Base-by-base conservation (phyloP, 225 moss, liverwort and hornwort species). In the Bryum argenteum region DNA sequence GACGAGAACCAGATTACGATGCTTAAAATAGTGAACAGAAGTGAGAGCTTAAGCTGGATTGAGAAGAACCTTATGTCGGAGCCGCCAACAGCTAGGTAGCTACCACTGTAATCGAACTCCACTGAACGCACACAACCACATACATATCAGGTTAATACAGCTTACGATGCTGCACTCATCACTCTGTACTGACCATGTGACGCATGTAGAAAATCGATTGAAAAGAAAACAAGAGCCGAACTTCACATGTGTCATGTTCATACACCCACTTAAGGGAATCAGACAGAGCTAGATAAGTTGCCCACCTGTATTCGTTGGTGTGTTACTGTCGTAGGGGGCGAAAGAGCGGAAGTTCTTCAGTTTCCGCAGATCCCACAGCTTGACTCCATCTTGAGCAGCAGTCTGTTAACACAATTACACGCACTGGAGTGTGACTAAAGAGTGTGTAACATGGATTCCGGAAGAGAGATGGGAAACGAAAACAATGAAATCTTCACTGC, bases 91-190 rank as follows among this genome's bases (percentile, higher is more conserved):
- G 98, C 98, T 58, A 98, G 79, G 81, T 94, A 98, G 79, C 91
- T 94, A 45, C 98, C 98, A 78, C 98, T 98, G 79, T 88, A 98
- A 78, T 98, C 94, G 53, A 98, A 98, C 81, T 94, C 89, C 86
- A 98, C 98, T 98, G 91, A 76, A 83, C 70, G 52, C 59, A 70
- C 78, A 58, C 58, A 77, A 55, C 42, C 62, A 59, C 59, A 43
- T 40, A 18, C 5, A 54, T 50, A 22, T 5, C 64, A 72, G 26
- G 47, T 63, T 62, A 61, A 37, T 12, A 40, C 58, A 44, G 45
- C 53, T 44, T 58, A 38, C 43, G 5, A 72, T 19, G 19, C 8
- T 44, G 53, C 39, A 57, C 6, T 51, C 6, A 9, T 17, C 6
- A 10, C 40, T 39, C 8, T 18, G 15, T 2, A 16, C 3, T 51